A percentile compares a stretch with the other conserved stretches of the same genome.
These are phyloP conservation scores for Plasmodium coatneyi DNA, from an alignment of 169 alveolate genomes.

Conservation along the genomic window DNA sequence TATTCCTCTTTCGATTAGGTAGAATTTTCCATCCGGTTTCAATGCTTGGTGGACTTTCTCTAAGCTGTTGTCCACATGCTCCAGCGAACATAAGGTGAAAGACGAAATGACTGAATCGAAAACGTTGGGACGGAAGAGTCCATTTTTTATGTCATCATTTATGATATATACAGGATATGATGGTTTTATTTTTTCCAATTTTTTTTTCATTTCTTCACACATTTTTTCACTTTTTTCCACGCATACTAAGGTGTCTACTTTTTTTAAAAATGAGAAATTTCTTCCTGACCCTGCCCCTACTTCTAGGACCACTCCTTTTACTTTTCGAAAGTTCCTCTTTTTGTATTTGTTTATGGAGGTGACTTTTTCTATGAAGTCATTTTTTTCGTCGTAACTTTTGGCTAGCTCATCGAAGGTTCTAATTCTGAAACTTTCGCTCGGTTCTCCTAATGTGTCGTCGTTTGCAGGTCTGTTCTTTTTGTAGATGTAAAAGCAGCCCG, in stretches of 20 bases:
- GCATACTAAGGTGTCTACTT: slow-evolving; percentile 80
- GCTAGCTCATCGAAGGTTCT: slow-evolving; percentile 59
- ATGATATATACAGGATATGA: slow-evolving; percentile 81
- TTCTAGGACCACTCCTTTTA: slow-evolving; percentile 84
- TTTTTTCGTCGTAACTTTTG: slow-evolving; percentile 71
- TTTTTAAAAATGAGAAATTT: slow-evolving; percentile 76
- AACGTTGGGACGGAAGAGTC: slow-evolving; percentile 77
- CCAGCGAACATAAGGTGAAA: slow-evolving; percentile 84
- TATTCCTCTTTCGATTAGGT: slow-evolving; percentile 82
- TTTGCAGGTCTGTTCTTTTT: slow-evolving; percentile 69
- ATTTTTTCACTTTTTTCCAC: slow-evolving; percentile 82
- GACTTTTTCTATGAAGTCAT: slow-evolving; percentile 70
- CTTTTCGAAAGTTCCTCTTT: slow-evolving; percentile 76
- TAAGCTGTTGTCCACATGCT: slow-evolving; percentile 78
- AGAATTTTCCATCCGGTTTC: slow-evolving; percentile 79
- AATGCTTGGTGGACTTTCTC: slow-evolving; percentile 76
- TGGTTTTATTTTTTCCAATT: slow-evolving; percentile 80
- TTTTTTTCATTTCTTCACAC: slow-evolving; percentile 83
- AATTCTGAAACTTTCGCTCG: slow-evolving; percentile 63
- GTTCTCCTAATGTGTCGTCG: slow-evolving; percentile 21
- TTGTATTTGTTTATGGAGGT: slow-evolving; percentile 63
- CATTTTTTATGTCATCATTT: slow-evolving; percentile 78
- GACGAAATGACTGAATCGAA: slow-evolving; percentile 84
- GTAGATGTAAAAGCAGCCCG: slow-evolving; percentile 53
- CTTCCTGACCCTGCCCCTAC: slow-evolving; percentile 85